Base-by-base conservation (phyloP, 2,329 filamentous ascomycete species). In the Talaromyces pinophilus region DNA sequence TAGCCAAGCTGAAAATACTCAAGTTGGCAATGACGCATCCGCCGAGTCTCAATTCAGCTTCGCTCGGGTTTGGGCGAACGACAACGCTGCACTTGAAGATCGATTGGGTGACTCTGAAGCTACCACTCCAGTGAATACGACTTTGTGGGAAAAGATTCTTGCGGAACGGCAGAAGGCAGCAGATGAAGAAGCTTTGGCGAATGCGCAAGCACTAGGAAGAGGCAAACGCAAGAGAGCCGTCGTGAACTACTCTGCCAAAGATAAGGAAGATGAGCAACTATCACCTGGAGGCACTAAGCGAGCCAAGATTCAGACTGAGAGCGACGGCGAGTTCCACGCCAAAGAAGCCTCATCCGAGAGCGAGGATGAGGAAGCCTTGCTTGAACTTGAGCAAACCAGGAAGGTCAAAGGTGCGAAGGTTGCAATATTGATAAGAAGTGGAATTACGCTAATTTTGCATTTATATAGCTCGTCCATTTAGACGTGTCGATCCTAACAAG, bases 31-130 rank as follows among this genome's bases (percentile, higher is more conserved):
- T 2, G 88, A 92, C 59, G 82, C 85, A 57, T 86, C 86, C 0
- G 87, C 88, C 0, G 91, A 96, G 74, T 90, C 88, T 0, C 90
- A 93, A 65, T 99, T 97, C 76, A 92, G 91, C 4, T 92, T 95
- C 77, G 94, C 94, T 46, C 87, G 92, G 54, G 90, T 99, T 1
- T 99, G 95, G 95, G 90, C 90, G 3, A 96, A 96, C 72, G 90
- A 96, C 42, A 87, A 88, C 70, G 87, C 86, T 7, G 82, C 83
- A 0, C 82, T 96, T 5, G 85, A 89, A 59, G 89, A 90, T 19
- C 84, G 87, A 28, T 75, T 91, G 25, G 82, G 86, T 54, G 82
- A 84, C 48, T 69, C 73, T 1, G 82, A 86, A 30, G 84, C 86
- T 6, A 81, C 85, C 5, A 76, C 83, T 7, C 81, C 83, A 0